Evolutionary conservation across 2,329 filamentous ascomycete species (phyloP).

Genomic region (Gliomastix tumulicola): DNA sequence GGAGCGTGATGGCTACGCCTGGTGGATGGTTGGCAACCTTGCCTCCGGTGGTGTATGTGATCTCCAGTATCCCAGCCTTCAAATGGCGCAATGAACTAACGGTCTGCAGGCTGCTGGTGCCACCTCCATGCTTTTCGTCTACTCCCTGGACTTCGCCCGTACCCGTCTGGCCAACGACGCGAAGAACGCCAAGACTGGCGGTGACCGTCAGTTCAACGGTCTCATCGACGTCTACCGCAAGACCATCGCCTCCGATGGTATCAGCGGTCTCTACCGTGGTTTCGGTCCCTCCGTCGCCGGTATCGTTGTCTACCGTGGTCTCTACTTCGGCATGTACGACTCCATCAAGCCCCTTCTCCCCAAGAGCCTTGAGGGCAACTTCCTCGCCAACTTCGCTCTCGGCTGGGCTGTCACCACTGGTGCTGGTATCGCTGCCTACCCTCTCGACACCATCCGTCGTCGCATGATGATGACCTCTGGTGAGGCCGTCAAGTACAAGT

Average conservation of each 20-base stretch:
- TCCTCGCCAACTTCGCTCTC: conserved; percentile 98
- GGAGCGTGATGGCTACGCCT: conserved; percentile 94
- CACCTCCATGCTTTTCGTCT: conserved; percentile 99
- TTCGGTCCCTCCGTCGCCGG: conserved; percentile 99
- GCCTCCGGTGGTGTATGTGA: conserved; percentile 99
- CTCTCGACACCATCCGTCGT: conserved; percentile 99
- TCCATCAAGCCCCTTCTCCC: conserved; percentile 98
- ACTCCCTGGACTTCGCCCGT: conserved; percentile 99
- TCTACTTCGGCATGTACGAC: conserved; percentile 99
- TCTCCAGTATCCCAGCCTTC: too few relatives aligned
- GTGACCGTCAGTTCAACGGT: conserved; percentile 99
- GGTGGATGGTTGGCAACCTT: conserved; percentile 99
- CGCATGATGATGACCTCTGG: conserved; percentile 99
- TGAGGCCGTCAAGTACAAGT: conserved; percentile 99
- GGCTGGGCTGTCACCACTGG: conserved; percentile 99
- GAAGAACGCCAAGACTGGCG: conserved; percentile 95
- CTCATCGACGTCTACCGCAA: conserved; percentile 99
- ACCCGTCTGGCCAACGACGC: conserved; percentile 99
- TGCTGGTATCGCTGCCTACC: conserved; percentile 99
- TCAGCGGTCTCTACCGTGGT: conserved; percentile 99
- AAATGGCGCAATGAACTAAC: conserved; percentile 38
- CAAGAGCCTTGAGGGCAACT: conserved; percentile 91
- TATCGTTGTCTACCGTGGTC: conserved; percentile 99
- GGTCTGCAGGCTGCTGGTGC: conserved; percentile 99
- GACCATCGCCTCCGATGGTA: conserved; percentile 97